A percentile compares a stretch with the other conserved stretches of the same genome.
phyloP scores from a whole-genome alignment of 352 stramenopile species.

The Pythium phragmiticola region DNA sequence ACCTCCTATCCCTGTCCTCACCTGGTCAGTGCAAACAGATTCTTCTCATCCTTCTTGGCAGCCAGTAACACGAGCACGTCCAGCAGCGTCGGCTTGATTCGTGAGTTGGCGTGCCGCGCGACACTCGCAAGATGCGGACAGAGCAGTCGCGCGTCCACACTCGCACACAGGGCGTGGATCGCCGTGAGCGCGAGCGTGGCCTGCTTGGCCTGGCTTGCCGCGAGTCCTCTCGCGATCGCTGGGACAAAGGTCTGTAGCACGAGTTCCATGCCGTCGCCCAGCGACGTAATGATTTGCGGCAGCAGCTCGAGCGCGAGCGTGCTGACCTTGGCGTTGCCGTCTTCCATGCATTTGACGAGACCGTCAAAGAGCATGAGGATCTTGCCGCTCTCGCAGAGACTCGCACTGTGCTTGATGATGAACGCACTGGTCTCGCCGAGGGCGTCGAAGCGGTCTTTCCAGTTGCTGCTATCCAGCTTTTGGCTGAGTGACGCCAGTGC shows the following conservation, averaged over 20 bases:
- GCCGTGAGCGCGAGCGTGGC: conserved; percentile 37
- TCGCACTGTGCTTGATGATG: conserved; percentile 23
- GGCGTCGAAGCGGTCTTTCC: conserved; percentile 76
- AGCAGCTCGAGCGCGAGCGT: conserved; percentile 60
- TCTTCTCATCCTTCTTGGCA: conserved; percentile 43
- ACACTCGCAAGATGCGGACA: conserved; percentile 58
- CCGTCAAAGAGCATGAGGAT: conserved; percentile 64
- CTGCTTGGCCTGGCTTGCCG: conserved; percentile 54
- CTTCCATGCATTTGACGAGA: conserved; percentile 67
- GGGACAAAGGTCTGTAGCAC: conserved; percentile 58
- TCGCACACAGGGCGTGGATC: conserved; percentile 43
- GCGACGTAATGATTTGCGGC: conserved; percentile 40
- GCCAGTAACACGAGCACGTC: conserved; percentile 49
- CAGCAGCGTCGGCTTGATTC: conserved; percentile 56
- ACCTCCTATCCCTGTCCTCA: neutral
- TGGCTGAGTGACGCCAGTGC: conserved; percentile 39
- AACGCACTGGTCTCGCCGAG: conserved; percentile 44
- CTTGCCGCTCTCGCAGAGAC: conserved; percentile 42
- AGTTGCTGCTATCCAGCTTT: conserved; percentile 69
- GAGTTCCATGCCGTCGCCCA: conserved; percentile 57
- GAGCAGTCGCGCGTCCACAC: conserved; percentile 49
- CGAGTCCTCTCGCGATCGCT: conserved; percentile 53
- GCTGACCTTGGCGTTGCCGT: conserved; percentile 77
- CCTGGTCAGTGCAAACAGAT: conserved; percentile 49
- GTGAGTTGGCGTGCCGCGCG: conserved; percentile 49